A percentile compares a stretch with the other conserved stretches of the same genome.
These are phyloP conservation scores for Scenedesmus sp. DNA, from an alignment of 163 green algal species.

Conservation along the genomic window DNA sequence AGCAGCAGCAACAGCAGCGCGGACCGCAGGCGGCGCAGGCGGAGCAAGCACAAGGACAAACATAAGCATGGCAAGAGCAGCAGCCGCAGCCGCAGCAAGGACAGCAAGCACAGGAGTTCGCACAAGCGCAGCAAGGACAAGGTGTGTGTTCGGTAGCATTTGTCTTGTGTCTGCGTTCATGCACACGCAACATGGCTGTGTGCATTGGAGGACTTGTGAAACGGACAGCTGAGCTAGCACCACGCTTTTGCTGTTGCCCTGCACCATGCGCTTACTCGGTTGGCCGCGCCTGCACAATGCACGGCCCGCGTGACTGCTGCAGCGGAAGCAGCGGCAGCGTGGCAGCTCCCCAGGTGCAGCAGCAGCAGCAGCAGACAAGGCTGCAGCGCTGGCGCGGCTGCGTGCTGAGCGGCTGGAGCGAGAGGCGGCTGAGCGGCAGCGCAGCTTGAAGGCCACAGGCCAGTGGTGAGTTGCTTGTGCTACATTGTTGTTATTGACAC, in stretches of 20 bases:
- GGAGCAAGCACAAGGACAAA: neutral
- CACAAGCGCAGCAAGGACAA: slow-evolving; percentile 17
- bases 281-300: no score
- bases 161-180: no score
- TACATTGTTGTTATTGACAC: neutral
- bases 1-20: slow-evolving; percentile 36
- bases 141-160: neutral
- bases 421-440: slow-evolving; percentile 34
- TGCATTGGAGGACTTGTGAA: no score
- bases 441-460: slow-evolving; percentile 22
- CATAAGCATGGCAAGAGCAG: neutral
- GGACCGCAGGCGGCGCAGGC: neutral
- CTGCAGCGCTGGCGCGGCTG: slow-evolving; percentile 13
- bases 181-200: no score
- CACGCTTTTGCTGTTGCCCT: no score
- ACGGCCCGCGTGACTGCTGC: no score
- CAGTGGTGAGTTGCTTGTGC: neutral
- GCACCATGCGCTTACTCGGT: no score
- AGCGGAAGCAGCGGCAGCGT: slow-evolving; percentile 9
- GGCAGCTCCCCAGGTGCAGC: neutral
- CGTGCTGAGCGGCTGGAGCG: slow-evolving; percentile 36
- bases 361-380: slow-evolving; percentile 10
- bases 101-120: neutral
- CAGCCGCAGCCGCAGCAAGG: slow-evolving; percentile 20
- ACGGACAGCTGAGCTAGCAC: no score